Evolutionary conservation across 768 basidiomycete genomes (phyloP), one percentile per base, ranked within the genome.

Genomic region (Leccinum arenicola): DNA sequence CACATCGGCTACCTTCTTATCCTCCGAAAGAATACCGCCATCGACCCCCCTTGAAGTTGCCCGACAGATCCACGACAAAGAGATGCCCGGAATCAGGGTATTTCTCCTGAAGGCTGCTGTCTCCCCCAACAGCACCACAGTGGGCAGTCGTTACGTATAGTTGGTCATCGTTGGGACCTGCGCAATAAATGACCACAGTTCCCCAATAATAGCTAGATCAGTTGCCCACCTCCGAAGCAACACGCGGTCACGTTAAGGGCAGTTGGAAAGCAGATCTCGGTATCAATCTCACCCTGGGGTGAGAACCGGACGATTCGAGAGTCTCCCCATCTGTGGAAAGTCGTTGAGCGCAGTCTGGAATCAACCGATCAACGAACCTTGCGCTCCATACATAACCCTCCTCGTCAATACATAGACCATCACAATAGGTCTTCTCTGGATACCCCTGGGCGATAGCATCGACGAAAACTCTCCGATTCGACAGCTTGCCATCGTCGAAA

Each of bases 331-430:
- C 87, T 87, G 49, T n/a, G 43, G 43, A 48, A 17, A 40, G 31
- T 57, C 27, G 23, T 51, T 11, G 7, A 59, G 29, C 6, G 33
- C 23, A 21, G 40, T 45, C 55, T 25, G 50, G 23, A 54, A 56
- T 55, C 53, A 52, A 29, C 70, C 8, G 33, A 80, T 74, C 48
- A 9, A 69, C 61, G 27, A 69, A 76, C 75, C 76, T 69, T 54
- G 87, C 86, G 63, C 85, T 84, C 87, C 88, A 89, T 53, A 88
- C 73, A 48, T 80, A 80, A 6, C 87, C 87, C 51, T 83, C 82
- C 49, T 68, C 74, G 66, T 89, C 88, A 29, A 88, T 69, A 62
- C 86, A 88, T 27, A 89, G 73, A 9, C 88, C 88, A 67, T 89
- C 88, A 58, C 81, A 84, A 64, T 77, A 87, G 12, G 83, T 76